A percentile compares a stretch with the other conserved stretches of the same genome.
These are phyloP conservation scores for Letharia columbiana DNA, from an alignment of 495 filamentous ascomycete species.

Conservation along the genomic window DNA sequence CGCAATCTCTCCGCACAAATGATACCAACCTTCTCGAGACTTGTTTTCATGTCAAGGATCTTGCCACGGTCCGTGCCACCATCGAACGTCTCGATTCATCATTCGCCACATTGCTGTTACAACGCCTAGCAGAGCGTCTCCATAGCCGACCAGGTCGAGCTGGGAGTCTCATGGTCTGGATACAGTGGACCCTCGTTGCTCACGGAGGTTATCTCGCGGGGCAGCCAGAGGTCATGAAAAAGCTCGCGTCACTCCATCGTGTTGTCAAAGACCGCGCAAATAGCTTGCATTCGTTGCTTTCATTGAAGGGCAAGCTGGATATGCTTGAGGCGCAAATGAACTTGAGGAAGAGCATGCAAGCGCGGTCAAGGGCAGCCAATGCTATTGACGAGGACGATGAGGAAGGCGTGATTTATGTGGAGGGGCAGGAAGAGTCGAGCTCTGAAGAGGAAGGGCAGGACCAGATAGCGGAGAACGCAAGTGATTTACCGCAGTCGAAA, in stretches of 20 bases:
- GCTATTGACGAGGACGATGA: constrained; percentile 43
- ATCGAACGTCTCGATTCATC: constrained; percentile 82
- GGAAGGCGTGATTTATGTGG: constrained; percentile 77
- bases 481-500: constrained; percentile 3
- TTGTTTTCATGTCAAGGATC: constrained; percentile 72
- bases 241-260: constrained; percentile 65
- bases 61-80: constrained; percentile 68
- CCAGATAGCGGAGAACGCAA: constrained; percentile 17
- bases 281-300: constrained; percentile 69
- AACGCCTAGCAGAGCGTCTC: constrained; percentile 78
- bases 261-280: constrained; percentile 80
- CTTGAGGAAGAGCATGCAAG: constrained; percentile 56
- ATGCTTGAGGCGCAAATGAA: constrained; percentile 82
- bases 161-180: constrained; percentile 87
- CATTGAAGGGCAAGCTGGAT: constrained; percentile 89
- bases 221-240: constrained; percentile 67
- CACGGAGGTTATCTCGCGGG: constrained; percentile 87
- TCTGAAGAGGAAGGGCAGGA: constrained; percentile 41
- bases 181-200: constrained; percentile 90
- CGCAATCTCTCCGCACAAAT: constrained; percentile 87
- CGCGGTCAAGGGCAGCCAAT: constrained; percentile 30
- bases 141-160: constrained; percentile 81
- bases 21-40: constrained; percentile 82
- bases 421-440: constrained; percentile 51
- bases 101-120: constrained; percentile 66